phyloP scores from a whole-genome alignment of 768 basidiomycete species.

The Phaffia australis region DNA sequence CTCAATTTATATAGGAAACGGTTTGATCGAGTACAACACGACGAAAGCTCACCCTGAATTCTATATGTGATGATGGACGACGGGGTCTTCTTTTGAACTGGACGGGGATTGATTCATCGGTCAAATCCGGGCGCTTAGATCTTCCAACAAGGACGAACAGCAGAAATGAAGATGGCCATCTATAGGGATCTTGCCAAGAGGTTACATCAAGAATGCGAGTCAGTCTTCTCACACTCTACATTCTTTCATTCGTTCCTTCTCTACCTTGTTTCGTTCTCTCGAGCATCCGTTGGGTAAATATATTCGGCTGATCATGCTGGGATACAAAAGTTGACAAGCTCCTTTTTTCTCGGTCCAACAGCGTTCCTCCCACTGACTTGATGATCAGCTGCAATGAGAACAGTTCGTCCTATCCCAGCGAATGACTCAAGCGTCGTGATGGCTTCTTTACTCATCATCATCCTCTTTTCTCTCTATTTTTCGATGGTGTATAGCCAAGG shows the following conservation, averaged over 20 bases:
- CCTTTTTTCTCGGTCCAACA: too few relatives aligned
- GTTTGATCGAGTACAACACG: neutral
- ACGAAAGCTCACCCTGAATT: too few relatives aligned
- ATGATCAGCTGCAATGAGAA: constrained; percentile 19
- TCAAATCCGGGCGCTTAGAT: constrained; percentile 4
- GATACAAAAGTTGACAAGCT: too few relatives aligned
- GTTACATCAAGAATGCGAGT: constrained; percentile 10
- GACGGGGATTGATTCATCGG: too few relatives aligned
- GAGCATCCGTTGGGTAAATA: too few relatives aligned
- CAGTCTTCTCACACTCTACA: too few relatives aligned
- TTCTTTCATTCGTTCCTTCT: too few relatives aligned
- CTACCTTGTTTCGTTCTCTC: too few relatives aligned
- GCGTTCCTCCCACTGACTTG: constrained; percentile 12
- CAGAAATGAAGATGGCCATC: constrained; percentile 21
- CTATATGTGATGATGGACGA: too few relatives aligned
- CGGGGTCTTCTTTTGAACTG: too few relatives aligned
- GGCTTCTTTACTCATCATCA: neutral
- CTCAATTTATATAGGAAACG: neutral
- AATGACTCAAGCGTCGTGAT: neutral
- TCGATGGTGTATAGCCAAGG: neutral
- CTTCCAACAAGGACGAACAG: constrained; percentile 20
- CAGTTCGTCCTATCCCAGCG: neutral
- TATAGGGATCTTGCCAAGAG: constrained; percentile 19
- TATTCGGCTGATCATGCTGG: too few relatives aligned
- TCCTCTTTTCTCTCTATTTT: neutral